These are phyloP conservation scores for Naegleria fowleri DNA, from an alignment of 208 protist species.

Conservation along the genomic window DNA sequence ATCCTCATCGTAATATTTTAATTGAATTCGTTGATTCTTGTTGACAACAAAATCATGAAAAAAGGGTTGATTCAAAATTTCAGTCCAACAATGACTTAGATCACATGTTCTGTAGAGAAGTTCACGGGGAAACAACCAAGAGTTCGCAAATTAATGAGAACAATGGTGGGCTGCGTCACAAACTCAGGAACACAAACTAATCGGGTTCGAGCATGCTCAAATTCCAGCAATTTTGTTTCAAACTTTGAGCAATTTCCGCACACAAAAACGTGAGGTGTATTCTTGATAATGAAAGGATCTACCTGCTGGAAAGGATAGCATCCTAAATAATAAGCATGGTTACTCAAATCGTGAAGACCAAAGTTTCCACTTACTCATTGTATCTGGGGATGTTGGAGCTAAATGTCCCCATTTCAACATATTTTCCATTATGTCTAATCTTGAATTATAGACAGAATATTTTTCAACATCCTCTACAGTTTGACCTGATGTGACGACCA, in stretches of 20 bases:
- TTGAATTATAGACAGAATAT: conserved; percentile 55
- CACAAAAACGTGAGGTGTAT: conserved; percentile 68
- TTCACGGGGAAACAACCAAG: neutral
- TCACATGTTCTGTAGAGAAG: neutral
- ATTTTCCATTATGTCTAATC: conserved; percentile 63
- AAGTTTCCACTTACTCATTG: conserved; percentile 49
- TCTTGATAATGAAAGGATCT: conserved; percentile 73
- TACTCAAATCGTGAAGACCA: no score
- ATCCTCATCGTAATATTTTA: no score
- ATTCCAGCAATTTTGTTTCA: neutral
- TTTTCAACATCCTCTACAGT: conserved; percentile 69
- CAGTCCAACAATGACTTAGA: no score
- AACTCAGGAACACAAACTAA: conserved; percentile 5
- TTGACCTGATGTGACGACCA: conserved; percentile 56
- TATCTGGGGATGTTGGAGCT: conserved; percentile 79
- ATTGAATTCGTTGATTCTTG: no score
- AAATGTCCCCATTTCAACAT: conserved; percentile 63
- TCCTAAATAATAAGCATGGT: conserved; percentile 36
- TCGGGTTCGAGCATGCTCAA: neutral
- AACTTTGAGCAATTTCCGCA: conserved; percentile 71
- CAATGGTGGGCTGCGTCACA: neutral
- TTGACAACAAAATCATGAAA: no score
- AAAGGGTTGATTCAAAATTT: no score
- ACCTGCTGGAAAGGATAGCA: conserved; percentile 73
- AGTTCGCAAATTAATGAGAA: neutral